These are phyloP conservation scores for Tulasnella sp. DNA, from an alignment of 768 basidiomycete genomes.

Conservation along the genomic window DNA sequence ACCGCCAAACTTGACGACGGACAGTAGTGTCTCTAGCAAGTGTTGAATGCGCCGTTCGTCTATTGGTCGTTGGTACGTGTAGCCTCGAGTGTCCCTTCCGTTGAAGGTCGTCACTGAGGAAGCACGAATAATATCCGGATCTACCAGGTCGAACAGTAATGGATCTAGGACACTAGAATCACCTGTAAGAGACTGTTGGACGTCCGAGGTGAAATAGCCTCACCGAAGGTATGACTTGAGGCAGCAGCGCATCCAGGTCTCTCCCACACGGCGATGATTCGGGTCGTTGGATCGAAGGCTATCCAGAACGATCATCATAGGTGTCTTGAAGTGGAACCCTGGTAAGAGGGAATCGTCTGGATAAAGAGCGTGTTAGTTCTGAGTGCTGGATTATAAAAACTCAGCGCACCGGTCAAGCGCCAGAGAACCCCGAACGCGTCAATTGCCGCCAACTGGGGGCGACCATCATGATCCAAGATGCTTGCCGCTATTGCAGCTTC, in stretches of 20 bases:
- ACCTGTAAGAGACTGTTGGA: conserved; percentile 2
- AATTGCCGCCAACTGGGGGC: conserved; percentile 49
- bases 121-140: conserved; percentile 54
- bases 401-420: conserved; percentile 66
- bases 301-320: conserved; percentile 82
- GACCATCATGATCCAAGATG: conserved; percentile 49
- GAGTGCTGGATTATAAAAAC: no score
- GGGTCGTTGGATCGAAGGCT: conserved; percentile 72
- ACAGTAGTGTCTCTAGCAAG: conserved; percentile 66
- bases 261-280: conserved; percentile 64
- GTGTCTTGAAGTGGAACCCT: conserved; percentile 73
- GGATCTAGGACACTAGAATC: conserved; percentile 75
- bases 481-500: conserved; percentile 72
- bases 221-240: conserved; percentile 87
- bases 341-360: conserved; percentile 75
- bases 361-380: background rate
- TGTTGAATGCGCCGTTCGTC: conserved; percentile 69
- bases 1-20: conserved; percentile 78
- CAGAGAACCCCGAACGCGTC: conserved; percentile 91
- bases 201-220: background rate
- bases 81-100: conserved; percentile 60
- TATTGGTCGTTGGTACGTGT: conserved; percentile 62
- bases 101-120: conserved; percentile 45
- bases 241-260: conserved; percentile 96
- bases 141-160: conserved; percentile 65